phyloP scores from a whole-genome alignment of 768 basidiomycete genomes.

The Galerina marginata region DNA sequence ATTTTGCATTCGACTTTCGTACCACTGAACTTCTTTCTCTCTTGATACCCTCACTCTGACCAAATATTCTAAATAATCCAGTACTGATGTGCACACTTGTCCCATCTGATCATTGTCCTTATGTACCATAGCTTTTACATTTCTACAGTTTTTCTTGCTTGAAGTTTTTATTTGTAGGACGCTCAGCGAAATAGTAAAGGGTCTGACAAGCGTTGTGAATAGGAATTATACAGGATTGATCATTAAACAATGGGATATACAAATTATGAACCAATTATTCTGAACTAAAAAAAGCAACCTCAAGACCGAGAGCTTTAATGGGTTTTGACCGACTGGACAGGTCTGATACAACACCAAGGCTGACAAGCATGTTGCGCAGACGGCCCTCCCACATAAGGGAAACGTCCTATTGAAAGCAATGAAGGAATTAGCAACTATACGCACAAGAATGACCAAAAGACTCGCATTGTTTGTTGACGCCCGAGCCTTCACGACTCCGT shows the following conservation, averaged over 20 bases:
- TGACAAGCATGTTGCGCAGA: conserved; percentile 85
- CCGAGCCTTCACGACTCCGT: conserved; percentile 88
- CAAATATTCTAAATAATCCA: no score
- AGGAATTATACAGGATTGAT: background rate
- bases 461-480: conserved; percentile 87
- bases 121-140: no score
- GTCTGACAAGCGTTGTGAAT: background rate
- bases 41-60: no score
- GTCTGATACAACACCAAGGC: conserved; percentile 91
- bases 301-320: conserved; percentile 89
- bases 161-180: no score
- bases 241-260: background rate
- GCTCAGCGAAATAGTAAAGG: no score
- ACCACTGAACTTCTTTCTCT: no score
- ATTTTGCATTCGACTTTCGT: background rate
- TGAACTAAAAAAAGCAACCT: conserved; percentile 91
- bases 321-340: conserved; percentile 84
- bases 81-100: no score
- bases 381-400: conserved; percentile 95
- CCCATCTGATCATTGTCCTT: no score
- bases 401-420: conserved; percentile 61
- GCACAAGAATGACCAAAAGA: background rate
- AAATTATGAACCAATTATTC: conserved; percentile 26
- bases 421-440: background rate
- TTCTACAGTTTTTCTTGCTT: no score